Evolutionary conservation across 768 basidiomycete species (phyloP).

Genomic region (Tulasnella calospora): DNA sequence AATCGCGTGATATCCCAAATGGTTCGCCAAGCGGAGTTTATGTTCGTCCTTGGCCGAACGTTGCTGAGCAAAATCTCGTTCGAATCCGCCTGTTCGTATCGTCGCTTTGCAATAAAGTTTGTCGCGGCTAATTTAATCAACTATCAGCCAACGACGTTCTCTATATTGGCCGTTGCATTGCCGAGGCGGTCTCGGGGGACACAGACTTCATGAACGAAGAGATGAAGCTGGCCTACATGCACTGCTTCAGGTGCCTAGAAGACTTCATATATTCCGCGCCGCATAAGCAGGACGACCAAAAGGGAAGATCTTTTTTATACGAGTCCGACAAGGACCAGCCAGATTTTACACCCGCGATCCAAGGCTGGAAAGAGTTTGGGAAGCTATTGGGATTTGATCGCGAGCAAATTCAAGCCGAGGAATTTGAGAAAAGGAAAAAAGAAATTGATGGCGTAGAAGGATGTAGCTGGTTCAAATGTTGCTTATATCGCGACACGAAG

Average conservation of each 20-base stretch:
- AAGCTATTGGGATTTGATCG: background rate
- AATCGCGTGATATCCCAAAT: background rate
- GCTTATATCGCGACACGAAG: background rate
- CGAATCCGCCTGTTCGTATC: background rate
- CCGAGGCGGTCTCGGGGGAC: background rate
- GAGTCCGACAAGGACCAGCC: background rate
- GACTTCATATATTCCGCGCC: background rate
- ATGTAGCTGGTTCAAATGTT: slow-evolving; percentile 1
- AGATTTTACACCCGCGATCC: background rate
- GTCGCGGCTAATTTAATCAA: background rate
- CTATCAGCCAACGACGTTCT: background rate
- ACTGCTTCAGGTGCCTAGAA: background rate
- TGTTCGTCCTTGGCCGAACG: background rate
- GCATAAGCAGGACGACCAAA: background rate
- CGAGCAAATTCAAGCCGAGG: background rate
- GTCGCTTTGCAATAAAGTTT: background rate
- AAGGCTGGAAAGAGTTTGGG: slow-evolving; percentile 1
- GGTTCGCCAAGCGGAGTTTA: background rate
- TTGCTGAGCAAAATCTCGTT: background rate
- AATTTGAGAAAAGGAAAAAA: background rate
- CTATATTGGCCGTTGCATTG: background rate
- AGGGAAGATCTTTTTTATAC: background rate
- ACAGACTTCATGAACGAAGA: background rate
- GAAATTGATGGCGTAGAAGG: background rate
- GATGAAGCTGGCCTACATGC: background rate